Conservation (phyloP, 371 early-diverging fungal genomes). For the Capniomyces stellatus region DNA sequence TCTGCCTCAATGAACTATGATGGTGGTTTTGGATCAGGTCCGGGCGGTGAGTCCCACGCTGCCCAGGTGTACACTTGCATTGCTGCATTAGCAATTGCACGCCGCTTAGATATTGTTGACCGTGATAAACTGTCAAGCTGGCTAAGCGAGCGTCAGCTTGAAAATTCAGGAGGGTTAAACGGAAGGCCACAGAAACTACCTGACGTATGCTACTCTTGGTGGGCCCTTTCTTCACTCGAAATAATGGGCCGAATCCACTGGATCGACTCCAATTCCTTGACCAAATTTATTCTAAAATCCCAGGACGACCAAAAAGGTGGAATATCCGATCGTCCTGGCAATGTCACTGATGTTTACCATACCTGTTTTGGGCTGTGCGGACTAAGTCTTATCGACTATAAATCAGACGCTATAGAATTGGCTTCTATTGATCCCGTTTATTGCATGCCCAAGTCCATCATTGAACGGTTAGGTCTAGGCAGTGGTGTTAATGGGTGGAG, state of each 20-base stretch:
- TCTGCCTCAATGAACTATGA: slow-evolving; percentile 81
- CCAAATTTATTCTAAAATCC: slow-evolving; percentile 60
- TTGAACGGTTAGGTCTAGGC: slow-evolving; percentile 36
- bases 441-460: slow-evolving; percentile 68
- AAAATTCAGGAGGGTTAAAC: slow-evolving; percentile 82
- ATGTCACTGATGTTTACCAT: slow-evolving; percentile 92
- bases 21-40: slow-evolving; percentile 89
- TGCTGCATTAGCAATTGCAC: slow-evolving; percentile 63
- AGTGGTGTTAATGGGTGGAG: slow-evolving; percentile 7
- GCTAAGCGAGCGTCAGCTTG: slow-evolving; percentile 84
- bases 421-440: slow-evolving; percentile 68
- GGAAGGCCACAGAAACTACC: slow-evolving; percentile 95
- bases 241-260: slow-evolving; percentile 67
- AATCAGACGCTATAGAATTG: slow-evolving; percentile 19
- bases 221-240: slow-evolving; percentile 84
- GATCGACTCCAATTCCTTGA: slow-evolving; percentile 66
- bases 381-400: slow-evolving; percentile 66
- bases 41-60: slow-evolving; percentile 91
- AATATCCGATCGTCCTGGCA: slow-evolving; percentile 86
- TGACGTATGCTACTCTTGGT: slow-evolving; percentile 99
- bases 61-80: slow-evolving; percentile 93
- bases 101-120: slow-evolving; percentile 53
- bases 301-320: slow-evolving; percentile 89
- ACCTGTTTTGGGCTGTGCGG: slow-evolving; percentile 89
- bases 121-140: slow-evolving; percentile 62